Evolutionary conservation across 768 basidiomycete genomes (phyloP).

Genomic region (Lyophyllum shimeji): DNA sequence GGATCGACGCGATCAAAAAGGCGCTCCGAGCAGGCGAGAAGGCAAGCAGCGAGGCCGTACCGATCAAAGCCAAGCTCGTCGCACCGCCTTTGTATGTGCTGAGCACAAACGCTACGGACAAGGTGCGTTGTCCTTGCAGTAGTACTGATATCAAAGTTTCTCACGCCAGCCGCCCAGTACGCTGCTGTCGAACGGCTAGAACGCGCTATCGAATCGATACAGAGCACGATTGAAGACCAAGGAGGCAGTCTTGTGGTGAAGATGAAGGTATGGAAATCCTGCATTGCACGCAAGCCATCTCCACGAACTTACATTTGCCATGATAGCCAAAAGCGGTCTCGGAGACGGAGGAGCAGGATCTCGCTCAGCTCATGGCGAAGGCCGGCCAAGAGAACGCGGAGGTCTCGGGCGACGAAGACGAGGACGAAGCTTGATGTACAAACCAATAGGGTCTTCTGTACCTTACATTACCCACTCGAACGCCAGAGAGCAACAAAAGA

Average conservation of each 20-base stretch:
- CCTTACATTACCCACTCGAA: no score
- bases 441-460: no score
- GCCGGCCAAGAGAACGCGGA: slow-evolving; percentile 93
- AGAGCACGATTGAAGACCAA: slow-evolving; percentile 76
- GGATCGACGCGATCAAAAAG: slow-evolving; percentile 95
- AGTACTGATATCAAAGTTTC: background rate
- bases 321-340: slow-evolving; percentile 93
- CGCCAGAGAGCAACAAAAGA: no score
- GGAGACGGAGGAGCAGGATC: slow-evolving; percentile 95
- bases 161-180: slow-evolving; percentile 41
- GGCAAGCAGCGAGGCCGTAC: slow-evolving; percentile 84
- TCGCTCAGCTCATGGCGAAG: slow-evolving; percentile 96
- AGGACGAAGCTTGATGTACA: slow-evolving; percentile 45
- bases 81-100: slow-evolving; percentile 96
- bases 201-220: slow-evolving; percentile 90
- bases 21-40: slow-evolving; percentile 88
- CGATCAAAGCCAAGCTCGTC: slow-evolving; percentile 95
- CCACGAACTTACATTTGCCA: background rate
- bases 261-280: slow-evolving; percentile 74
- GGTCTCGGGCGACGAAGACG: slow-evolving; percentile 92
- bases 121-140: slow-evolving; percentile 43
- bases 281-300: background rate
- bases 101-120: slow-evolving; percentile 95
- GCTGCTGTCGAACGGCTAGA: slow-evolving; percentile 93
- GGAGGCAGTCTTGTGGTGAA: slow-evolving; percentile 90